Percentiles rank a stretch among this genome's conserved stretches.
phyloP scores from a whole-genome alignment of 805 yeast species.

The Ogataea glucozyma region DNA sequence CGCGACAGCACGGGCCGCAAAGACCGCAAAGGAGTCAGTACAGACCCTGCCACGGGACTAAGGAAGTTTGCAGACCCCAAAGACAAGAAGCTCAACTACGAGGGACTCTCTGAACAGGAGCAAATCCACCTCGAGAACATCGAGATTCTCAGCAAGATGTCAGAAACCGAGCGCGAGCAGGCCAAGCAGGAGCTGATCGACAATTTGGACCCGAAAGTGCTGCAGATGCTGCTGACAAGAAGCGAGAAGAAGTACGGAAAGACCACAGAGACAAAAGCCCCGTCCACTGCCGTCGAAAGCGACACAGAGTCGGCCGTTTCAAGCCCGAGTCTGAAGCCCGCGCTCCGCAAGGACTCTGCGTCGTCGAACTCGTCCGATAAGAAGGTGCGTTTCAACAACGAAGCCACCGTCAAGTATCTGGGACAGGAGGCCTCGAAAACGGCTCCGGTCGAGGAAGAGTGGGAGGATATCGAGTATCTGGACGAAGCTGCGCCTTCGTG shows the following conservation, averaged over 20 bases:
- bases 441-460: constrained; percentile 34
- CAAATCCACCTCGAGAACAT: constrained; percentile 77
- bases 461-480: constrained; percentile 51
- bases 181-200: constrained; percentile 68
- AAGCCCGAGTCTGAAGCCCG: constrained; percentile 23
- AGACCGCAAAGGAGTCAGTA: constrained; percentile 1
- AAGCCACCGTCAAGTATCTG: constrained; percentile 35
- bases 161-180: constrained; percentile 58
- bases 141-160: constrained; percentile 59
- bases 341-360: constrained; percentile 22
- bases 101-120: constrained; percentile 59
- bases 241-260: constrained; percentile 48
- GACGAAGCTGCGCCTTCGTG: constrained; percentile 53
- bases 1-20: constrained; percentile 4
- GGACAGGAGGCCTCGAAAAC: constrained; percentile 14
- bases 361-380: constrained; percentile 24
- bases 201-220: constrained; percentile 67
- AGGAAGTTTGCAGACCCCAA: constrained; percentile 17
- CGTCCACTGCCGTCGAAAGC: constrained; percentile 10
- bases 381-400: constrained; percentile 34
- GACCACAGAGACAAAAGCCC: constrained; percentile 17
- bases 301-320: constrained; percentile 18
- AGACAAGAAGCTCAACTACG: constrained; percentile 18
- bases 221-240: constrained; percentile 57
- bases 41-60: constrained; percentile 10